Base-by-base conservation (phyloP, 192 early-diverging fungal species). In the Coemansia sp. region DNA sequence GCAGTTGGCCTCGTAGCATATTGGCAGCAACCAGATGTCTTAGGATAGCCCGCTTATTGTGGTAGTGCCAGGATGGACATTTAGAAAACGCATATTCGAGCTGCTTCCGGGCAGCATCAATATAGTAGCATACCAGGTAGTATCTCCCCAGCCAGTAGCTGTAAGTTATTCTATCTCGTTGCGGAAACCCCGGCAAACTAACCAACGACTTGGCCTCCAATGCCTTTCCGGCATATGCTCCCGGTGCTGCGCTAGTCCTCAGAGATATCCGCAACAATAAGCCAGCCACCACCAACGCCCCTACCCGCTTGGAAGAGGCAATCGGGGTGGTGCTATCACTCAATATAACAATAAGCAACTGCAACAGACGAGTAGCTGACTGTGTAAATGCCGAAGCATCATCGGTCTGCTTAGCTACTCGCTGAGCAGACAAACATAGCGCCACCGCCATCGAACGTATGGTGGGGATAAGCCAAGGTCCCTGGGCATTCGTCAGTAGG, bases 101-200 rank as follows among this genome's bases (percentile, higher is more conserved):
- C 21, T 70, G 58, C 5, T 10, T 47, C 15, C 68, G 68, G 14
- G 74, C 74, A 15, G 23, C 37, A n/a, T 77, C 74, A 21, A 77
- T 51, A 16, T 50, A 65, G 41, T 70, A 77, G 53, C 74, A 70
- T 2, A 63, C 60, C 13, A 77, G 57, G 20, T 67, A 70, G 57
- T 77, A 77, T 3, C 74, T 55, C 1, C 74, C 74, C 0, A 70
- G 59, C 74, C 74, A 77, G 49, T 70, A 77, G 40, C 55, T 69
- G 38, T 67, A 77, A 38, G 55, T 66, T 1, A 59, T 46, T 3
- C 59, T 50, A 23, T 77, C 74, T 47, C 63, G 63, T 18, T 16
- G 41, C 1, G 68, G 55, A 43, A 77, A 66, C 2, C 43, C 54
- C 11, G 52, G 33, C 14, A 41, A 26, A 12, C 2, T 31, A 6